Evolutionary conservation across 169 alveolate genomes (phyloP).

Genomic region (Babesia ovata): DNA sequence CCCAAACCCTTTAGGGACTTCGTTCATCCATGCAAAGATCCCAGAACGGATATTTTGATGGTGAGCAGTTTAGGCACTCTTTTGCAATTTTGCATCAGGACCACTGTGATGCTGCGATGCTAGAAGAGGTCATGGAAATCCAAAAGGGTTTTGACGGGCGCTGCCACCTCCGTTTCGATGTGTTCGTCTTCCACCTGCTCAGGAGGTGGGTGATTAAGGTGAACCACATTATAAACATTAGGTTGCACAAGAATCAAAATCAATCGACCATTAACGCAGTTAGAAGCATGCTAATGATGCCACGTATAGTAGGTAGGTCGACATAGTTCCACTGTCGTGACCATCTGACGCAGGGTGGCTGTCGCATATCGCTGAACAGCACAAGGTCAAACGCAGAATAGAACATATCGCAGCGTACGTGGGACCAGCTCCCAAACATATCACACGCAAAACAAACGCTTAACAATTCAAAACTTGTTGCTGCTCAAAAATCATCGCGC

Average conservation of each 20-base stretch:
- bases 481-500: neutral
- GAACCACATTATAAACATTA: neutral
- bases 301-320: constrained; percentile 23
- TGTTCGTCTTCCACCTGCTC: constrained; percentile 23
- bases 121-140: constrained; percentile 6
- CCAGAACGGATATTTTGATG: constrained; percentile 31
- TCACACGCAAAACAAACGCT: neutral
- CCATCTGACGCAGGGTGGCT: constrained; percentile 52
- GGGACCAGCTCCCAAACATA: constrained; percentile 37
- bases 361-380: constrained; percentile 65
- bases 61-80: neutral
- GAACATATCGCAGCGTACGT: constrained; percentile 65
- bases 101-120: neutral
- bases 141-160: constrained; percentile 11
- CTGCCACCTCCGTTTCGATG: constrained; percentile 47
- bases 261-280: neutral
- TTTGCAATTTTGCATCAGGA: neutral
- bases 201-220: constrained; percentile 1
- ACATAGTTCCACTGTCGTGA: neutral
- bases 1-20: constrained; percentile 36
- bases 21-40: constrained; percentile 29
- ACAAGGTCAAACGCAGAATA: constrained; percentile 37
- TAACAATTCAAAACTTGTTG: neutral
- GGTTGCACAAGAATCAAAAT: neutral
- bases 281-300: constrained; percentile 4